phyloP scores from a whole-genome alignment of 2,329 filamentous ascomycete species.

The Colletotrichum sublineola region DNA sequence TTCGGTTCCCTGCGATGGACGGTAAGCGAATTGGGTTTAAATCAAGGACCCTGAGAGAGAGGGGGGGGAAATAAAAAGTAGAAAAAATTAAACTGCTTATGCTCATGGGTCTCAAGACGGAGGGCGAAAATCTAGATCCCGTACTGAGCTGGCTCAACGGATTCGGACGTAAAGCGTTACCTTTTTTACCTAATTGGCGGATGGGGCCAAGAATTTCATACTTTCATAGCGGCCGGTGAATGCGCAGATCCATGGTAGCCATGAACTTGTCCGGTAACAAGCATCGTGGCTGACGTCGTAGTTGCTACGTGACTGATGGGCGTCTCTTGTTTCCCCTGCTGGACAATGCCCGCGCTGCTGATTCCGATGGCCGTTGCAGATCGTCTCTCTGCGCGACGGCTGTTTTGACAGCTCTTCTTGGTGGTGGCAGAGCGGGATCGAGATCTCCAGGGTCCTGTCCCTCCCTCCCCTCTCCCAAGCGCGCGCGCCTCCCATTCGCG shows the following conservation, averaged over 20 bases:
- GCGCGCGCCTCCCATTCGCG: conserved; percentile 2
- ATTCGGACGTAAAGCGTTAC: conserved; percentile 24
- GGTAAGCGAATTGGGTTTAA: not conserved
- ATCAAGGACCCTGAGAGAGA: not conserved
- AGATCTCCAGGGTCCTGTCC: conserved; percentile 36
- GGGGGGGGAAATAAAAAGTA: not conserved
- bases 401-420: conserved; percentile 21
- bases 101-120: conserved; percentile 1
- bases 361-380: conserved; percentile 4
- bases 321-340: not conserved
- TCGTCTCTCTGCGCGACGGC: conserved; percentile 4
- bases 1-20: conserved; percentile 23
- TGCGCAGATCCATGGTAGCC: not conserved
- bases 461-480: not conserved
- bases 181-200: conserved; percentile 26
- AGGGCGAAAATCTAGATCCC: conserved; percentile 18
- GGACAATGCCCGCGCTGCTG: not conserved
- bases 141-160: conserved; percentile 3
- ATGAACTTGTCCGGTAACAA: not conserved
- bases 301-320: not conserved
- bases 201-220: not conserved
- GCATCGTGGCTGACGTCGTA: conserved; percentile 1
- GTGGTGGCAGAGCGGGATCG: conserved; percentile 18
- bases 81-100: too few relatives aligned
- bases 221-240: not conserved